Conservation (phyloP, 176 grass and related monocot species). For the Carex pumila region DNA sequence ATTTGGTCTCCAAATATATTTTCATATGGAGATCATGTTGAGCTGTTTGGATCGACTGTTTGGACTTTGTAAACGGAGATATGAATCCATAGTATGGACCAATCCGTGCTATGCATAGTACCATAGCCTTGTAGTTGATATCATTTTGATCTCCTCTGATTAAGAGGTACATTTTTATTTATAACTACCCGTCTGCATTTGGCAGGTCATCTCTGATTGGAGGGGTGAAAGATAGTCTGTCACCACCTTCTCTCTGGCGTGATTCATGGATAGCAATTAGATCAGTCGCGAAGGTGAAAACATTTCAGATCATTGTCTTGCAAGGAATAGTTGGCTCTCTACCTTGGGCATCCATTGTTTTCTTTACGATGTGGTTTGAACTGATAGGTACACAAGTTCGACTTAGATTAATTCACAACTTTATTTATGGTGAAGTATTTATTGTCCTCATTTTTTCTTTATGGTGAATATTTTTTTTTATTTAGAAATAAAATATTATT, state of each 20-base stretch:
- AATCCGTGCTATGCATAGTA: too few relatives aligned
- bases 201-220: slow-evolving; percentile 42
- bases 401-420: background rate
- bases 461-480: background rate
- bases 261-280: slow-evolving; percentile 63
- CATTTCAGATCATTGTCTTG: slow-evolving; percentile 95
- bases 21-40: too few relatives aligned
- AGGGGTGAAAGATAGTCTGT: slow-evolving; percentile 35
- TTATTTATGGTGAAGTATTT: background rate
- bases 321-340: slow-evolving; percentile 89
- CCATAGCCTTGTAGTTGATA: background rate
- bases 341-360: slow-evolving; percentile 82
- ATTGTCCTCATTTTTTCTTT: background rate
- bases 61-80: too few relatives aligned
- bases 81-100: too few relatives aligned
- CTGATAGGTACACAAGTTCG: slow-evolving; percentile 56
- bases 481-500: too few relatives aligned
- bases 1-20: too few relatives aligned
- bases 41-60: too few relatives aligned
- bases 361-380: slow-evolving; percentile 99
- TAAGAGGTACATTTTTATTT: background rate
- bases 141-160: background rate
- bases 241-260: slow-evolving; percentile 48
- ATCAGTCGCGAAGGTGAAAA: slow-evolving; percentile 77
- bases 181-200: background rate